These are phyloP conservation scores for Candida nitratophila DNA, from an alignment of 805 yeast species.

Conservation along the genomic window DNA sequence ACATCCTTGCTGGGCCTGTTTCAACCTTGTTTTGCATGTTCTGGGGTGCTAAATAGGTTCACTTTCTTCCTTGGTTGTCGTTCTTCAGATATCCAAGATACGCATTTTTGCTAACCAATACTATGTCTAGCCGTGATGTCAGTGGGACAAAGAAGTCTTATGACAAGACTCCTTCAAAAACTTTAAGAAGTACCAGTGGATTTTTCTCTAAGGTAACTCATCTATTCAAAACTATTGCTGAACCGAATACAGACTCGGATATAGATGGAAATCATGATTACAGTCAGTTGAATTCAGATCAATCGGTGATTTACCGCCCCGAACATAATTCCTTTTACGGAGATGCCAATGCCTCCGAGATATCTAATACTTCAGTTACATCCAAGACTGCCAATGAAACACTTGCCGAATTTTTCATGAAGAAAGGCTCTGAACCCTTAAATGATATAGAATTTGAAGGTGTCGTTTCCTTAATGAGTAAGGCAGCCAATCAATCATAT, in stretches of 20 bases:
- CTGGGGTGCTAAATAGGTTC: too few species aligned
- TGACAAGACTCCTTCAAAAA: not conserved
- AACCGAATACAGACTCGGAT: not conserved
- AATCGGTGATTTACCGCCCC: not conserved
- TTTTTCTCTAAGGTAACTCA: not conserved
- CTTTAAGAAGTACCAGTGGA: not conserved
- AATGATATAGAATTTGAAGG: constrained; percentile 75
- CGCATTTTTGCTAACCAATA: too few species aligned
- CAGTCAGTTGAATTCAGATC: not conserved
- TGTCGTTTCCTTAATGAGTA: constrained; percentile 53
- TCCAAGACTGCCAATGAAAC: constrained; percentile 44
- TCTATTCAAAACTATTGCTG: not conserved
- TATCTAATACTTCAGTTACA: constrained; percentile 12
- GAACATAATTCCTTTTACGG: not conserved
- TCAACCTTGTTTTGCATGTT: too few species aligned
- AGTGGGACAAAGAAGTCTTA: not conserved
- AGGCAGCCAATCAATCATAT: constrained; percentile 25
- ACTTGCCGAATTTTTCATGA: constrained; percentile 61
- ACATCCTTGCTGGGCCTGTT: too few species aligned
- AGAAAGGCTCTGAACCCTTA: constrained; percentile 69
- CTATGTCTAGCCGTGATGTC: not conserved
- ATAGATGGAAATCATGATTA: not conserved
- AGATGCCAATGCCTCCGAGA: constrained; percentile 10
- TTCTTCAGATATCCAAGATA: too few species aligned
- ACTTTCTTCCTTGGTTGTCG: too few species aligned